Evolutionary conservation across 1,284 basidiomycete species (phyloP), one percentile per base, ranked within the genome.

Genomic region (Sanghuangporus sanghuang): DNA sequence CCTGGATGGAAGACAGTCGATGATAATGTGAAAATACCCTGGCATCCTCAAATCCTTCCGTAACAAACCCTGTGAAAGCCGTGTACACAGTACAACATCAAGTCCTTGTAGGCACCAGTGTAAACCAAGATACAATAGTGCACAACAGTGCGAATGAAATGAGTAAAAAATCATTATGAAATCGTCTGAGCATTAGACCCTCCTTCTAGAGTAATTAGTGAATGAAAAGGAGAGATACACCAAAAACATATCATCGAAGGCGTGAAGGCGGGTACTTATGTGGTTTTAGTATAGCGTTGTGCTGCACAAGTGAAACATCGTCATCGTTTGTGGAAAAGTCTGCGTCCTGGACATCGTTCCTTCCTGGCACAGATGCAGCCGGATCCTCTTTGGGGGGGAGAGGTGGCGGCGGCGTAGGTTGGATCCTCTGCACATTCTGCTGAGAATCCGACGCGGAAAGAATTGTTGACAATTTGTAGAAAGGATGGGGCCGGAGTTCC

Each of bases 381-480:
- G 5, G 4, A 59, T 46, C 44, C 6, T 21, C 27, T 7, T 38
- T 49, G 35, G 35, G n/a, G 21, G 42, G 35, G 11, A 18, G 21
- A 52, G 50, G 32, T 11, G 21, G 27, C 27, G 27, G 27, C 2
- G 4, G 27, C 27, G 27, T 32, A 32, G 27, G 27, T 32, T 14
- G 7, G 21, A 27, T 53, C 6, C 14, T 18, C 27, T 32, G 27
- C 27, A 32, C 27, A 5, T 32, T 32, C 27, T 32, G 27, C 21
- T 57, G 53, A 0, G 52, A 57, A 27, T 35, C 14, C 3, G 21
- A 32, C 11, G 53, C 39, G 39, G 63, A 64, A n/a, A 61, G 36
- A n/a, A 64, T 61, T 23, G 63, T 64, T 23, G 63, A 61, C 6
- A 64, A 23, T 12, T 59, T 42, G 32, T 61, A 46, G 35, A 64